Evolutionary conservation across 768 basidiomycete genomes (phyloP), one percentile per base, ranked within the genome.

Genomic region (Calvatia gigantea): DNA sequence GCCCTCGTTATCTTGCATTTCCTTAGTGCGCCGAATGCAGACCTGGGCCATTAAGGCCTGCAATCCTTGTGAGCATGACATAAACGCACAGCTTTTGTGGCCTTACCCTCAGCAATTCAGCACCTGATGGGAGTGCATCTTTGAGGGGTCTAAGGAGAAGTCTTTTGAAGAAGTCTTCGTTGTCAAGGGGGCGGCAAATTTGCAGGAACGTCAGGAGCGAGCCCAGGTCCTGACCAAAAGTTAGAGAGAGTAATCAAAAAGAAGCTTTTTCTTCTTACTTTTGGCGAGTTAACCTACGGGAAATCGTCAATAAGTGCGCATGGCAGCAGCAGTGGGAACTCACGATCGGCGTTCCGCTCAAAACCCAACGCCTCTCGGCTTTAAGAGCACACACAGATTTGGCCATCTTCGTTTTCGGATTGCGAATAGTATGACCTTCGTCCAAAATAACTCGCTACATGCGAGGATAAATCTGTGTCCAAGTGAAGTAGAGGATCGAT

Each of bases 291-390:
- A 57, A 92, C 89, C 89, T 90, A 54, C 8, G 33, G 11, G 29
- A 6, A 25, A 39, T 25, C 42, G 59, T 17, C 12, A 17, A 33
- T 61, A 31, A 28, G 55, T 29, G 55, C 39, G 33, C 6, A 25
- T 44, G 53, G 37, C 28, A 25, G 43, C 53, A 44, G 28, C 38
- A 12, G 38, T 12, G 21, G 45, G 48, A 57, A 70, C 89, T 71
- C 68, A 95, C 90, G 57, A 97, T 95, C 0, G 94, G 94, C 6
- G 94, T 97, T 27, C 93, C 92, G 25, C 84, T 84, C 50, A 91
- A 71, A 3, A 84, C 80, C 91, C 91, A 93, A 43, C 91, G 85
- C 57, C 86, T 81, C 61, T 93, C 80, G 0, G 86, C 87, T 15
- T 70, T 69, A 21, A 93, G 72, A 15, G 68, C 81, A 55, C 76